Evolutionary conservation across 2,329 filamentous ascomycete genomes (phyloP).

Genomic region (Penicillium sp.): DNA sequence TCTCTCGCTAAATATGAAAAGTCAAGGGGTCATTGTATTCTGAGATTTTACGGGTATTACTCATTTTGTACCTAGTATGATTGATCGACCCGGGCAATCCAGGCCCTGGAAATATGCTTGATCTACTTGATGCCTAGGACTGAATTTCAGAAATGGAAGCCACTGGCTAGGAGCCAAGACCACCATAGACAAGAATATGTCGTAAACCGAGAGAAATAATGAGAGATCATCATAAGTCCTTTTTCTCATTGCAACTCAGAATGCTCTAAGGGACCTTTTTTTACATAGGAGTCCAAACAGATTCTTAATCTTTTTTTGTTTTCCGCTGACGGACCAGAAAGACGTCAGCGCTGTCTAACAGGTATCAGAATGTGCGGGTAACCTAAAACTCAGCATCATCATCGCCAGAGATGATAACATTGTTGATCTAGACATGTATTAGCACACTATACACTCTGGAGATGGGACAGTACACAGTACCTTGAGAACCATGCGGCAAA

Average conservation of each 20-base stretch:
- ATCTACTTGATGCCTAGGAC: not conserved
- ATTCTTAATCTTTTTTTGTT: slow-evolving; percentile 23
- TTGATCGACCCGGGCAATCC: not conserved
- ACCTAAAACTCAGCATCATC: slow-evolving; percentile 83
- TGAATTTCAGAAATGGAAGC: not conserved
- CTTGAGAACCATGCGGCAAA: slow-evolving; percentile 98
- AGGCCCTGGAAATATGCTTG: not conserved
- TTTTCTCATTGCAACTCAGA: slow-evolving; percentile 27
- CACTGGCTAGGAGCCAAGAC: not conserved
- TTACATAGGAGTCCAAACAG: slow-evolving; percentile 26
- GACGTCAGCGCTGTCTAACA: slow-evolving; percentile 11
- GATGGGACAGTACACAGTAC: slow-evolving; percentile 43
- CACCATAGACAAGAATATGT: not conserved
- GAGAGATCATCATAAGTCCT: slow-evolving; percentile 25
- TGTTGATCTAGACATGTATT: slow-evolving; percentile 63
- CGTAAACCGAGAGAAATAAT: not conserved
- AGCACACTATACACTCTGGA: slow-evolving; percentile 9
- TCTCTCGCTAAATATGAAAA: not conserved
- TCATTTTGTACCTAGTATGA: not conserved
- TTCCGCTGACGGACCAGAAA: slow-evolving; percentile 11
- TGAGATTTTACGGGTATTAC: not conserved
- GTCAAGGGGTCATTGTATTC: not conserved
- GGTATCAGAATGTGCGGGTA: slow-evolving; percentile 23
- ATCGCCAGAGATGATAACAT: slow-evolving; percentile 85
- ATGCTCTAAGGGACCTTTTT: slow-evolving; percentile 26